Percentiles rank a stretch among this genome's conserved stretches.
phyloP scores from a whole-genome alignment of 331 rosid species.

The Arachis monticola region DNA sequence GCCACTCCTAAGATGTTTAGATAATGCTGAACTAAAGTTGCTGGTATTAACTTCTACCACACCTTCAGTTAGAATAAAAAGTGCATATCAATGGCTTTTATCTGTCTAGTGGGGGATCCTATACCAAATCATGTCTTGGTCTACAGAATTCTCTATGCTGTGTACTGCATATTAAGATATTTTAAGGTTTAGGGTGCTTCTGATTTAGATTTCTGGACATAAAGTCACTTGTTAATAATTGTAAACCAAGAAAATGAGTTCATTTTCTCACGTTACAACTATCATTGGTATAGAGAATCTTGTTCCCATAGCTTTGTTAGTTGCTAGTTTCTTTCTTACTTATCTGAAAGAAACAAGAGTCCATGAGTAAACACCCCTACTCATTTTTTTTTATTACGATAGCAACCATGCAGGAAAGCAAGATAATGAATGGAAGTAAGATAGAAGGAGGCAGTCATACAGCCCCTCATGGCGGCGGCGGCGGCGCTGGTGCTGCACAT shows the following conservation, averaged over 20 bases:
- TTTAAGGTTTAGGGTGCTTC: too few relatives aligned
- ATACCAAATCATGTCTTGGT: conserved; percentile 8
- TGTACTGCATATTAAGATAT: not conserved
- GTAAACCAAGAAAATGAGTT: too few relatives aligned
- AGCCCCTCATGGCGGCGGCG: conserved; percentile 17
- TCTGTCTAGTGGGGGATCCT: conserved; percentile 17
- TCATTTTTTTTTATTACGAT: not conserved
- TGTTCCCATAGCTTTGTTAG: conserved; percentile 2
- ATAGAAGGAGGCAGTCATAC: conserved; percentile 45
- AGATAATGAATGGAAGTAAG: conserved; percentile 43
- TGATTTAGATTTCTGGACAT: too few relatives aligned
- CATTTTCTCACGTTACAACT: too few relatives aligned
- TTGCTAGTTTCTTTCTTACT: conserved; percentile 24
- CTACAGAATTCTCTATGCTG: conserved; percentile 12
- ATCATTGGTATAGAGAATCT: too few relatives aligned
- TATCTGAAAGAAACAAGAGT: conserved; percentile 15
- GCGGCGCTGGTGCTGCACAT: conserved; percentile 19
- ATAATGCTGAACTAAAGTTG: conserved; percentile 20
- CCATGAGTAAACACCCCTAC: conserved; percentile 9
- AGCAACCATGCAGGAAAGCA: conserved; percentile 43
- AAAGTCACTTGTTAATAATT: too few relatives aligned
- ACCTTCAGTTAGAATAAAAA: not conserved
- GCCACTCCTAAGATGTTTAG: conserved; percentile 26
- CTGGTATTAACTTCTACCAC: conserved; percentile 16
- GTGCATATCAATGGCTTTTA: not conserved